A percentile compares a stretch with the other conserved stretches of the same genome.
phyloP scores from a whole-genome alignment of 2,329 filamentous ascomycete species.

The Fusarium brevicatenulatum region DNA sequence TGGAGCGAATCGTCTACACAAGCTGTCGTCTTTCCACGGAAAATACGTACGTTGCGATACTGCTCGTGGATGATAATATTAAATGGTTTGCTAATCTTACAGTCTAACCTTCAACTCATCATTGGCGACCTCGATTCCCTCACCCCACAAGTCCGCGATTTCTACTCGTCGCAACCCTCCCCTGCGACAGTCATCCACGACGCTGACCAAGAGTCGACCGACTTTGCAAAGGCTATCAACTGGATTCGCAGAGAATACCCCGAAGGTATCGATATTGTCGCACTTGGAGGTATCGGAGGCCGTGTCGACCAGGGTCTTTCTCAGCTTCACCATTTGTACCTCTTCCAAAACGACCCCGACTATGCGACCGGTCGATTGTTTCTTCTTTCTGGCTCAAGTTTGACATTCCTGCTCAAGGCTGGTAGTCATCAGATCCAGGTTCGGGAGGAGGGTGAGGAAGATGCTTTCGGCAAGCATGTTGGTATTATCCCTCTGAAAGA shows the following conservation, averaged over 20 bases:
- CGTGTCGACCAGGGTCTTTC: slow-evolving; percentile 93
- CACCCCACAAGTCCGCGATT: slow-evolving; percentile 66
- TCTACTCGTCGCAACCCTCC: slow-evolving; percentile 67
- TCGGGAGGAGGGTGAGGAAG: slow-evolving; percentile 58
- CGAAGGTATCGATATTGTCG: slow-evolving; percentile 71
- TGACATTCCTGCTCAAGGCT: slow-evolving; percentile 82
- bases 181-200: slow-evolving; percentile 73
- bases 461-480: slow-evolving; percentile 78
- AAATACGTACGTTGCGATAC: slow-evolving; percentile 53
- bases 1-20: slow-evolving; percentile 80
- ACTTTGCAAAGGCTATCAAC: slow-evolving; percentile 85
- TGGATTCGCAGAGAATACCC: slow-evolving; percentile 60
- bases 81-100: slow-evolving; percentile 8
- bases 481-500: slow-evolving; percentile 88
- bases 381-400: slow-evolving; percentile 81
- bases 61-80: neutral
- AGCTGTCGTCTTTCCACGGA: slow-evolving; percentile 55
- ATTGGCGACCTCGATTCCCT: slow-evolving; percentile 94
- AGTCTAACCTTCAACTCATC: slow-evolving; percentile 75
- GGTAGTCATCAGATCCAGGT: slow-evolving; percentile 76
- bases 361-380: slow-evolving; percentile 71
- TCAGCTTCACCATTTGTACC: slow-evolving; percentile 85
- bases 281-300: slow-evolving; percentile 86
- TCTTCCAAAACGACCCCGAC: slow-evolving; percentile 63
- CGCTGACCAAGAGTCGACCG: slow-evolving; percentile 86